Conservation (phyloP, 2,329 filamentous ascomycete genomes). For the Teratosphaeria viscida region DNA sequence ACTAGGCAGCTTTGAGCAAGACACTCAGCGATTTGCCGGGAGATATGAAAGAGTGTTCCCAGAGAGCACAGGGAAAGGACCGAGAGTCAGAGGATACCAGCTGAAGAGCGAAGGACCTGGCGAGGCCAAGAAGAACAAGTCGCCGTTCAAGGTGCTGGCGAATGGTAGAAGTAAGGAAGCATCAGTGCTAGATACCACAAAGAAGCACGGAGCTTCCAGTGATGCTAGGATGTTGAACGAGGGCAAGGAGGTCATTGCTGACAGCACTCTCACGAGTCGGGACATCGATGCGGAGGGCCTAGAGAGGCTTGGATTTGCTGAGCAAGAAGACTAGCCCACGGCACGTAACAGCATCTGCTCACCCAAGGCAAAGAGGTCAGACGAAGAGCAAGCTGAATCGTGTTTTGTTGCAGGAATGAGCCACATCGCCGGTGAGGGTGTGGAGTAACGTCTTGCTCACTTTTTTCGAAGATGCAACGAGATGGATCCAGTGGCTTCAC, state of each 20-base stretch:
- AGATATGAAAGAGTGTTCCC: slow-evolving; percentile 64
- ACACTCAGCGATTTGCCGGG: slow-evolving; percentile 50
- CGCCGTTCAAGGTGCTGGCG: slow-evolving; percentile 48
- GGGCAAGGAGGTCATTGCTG: slow-evolving; percentile 35
- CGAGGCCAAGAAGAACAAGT: slow-evolving; percentile 54
- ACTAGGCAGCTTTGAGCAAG: slow-evolving; percentile 43
- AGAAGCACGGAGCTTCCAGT: not conserved
- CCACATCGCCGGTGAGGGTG: not conserved
- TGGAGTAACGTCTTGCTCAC: not conserved
- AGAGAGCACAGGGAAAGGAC: slow-evolving; percentile 62
- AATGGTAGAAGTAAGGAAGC: not conserved
- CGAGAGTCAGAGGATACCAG: slow-evolving; percentile 70
- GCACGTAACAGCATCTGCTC: no score
- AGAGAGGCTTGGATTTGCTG: slow-evolving; percentile 31
- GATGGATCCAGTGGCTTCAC: not conserved
- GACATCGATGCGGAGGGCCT: slow-evolving; percentile 43
- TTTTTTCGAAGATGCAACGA: not conserved
- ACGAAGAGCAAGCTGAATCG: not conserved
- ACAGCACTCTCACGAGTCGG: slow-evolving; percentile 36
- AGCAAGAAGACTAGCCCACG: slow-evolving; percentile 9
- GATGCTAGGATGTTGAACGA: slow-evolving; percentile 33
- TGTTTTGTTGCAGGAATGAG: not conserved
- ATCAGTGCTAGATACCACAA: not conserved
- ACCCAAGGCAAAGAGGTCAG: not conserved
- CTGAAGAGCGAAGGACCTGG: slow-evolving; percentile 59